Conservation (phyloP, 306 rosid species). For the Gynostemma pentaphyllum region DNA sequence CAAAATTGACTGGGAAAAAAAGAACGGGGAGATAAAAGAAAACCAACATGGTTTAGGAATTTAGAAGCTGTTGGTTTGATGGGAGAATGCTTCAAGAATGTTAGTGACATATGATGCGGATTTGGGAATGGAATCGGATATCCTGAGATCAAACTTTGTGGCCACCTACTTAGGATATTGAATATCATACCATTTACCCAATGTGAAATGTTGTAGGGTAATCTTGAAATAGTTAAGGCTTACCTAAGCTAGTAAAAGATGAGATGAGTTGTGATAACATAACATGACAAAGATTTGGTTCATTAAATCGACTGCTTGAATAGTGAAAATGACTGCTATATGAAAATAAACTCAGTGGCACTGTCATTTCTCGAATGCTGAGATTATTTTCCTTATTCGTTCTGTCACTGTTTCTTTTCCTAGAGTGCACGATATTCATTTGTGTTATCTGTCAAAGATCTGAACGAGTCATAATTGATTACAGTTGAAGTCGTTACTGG, state of each 20-base stretch:
- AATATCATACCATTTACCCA: background rate
- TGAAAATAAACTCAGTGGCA: background rate
- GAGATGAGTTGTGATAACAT: background rate
- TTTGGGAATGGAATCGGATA: background rate
- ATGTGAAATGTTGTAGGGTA: background rate
- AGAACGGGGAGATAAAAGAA: background rate
- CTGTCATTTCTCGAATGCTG: background rate
- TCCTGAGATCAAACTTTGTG: background rate
- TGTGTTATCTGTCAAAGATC: background rate
- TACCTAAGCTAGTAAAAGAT: background rate
- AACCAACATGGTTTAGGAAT: background rate
- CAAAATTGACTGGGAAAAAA: background rate
- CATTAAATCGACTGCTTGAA: background rate
- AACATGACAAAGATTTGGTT: background rate
- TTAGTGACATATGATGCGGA: background rate
- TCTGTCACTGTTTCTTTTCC: background rate
- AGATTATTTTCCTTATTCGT: background rate
- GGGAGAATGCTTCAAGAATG: background rate
- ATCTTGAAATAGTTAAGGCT: background rate
- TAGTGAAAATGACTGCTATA: background rate
- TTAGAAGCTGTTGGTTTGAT: background rate
- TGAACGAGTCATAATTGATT: conserved; percentile 1
- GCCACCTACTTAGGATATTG: background rate
- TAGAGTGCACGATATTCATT: background rate
- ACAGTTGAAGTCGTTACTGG: conserved; percentile 56